Percentiles rank a stretch among this genome's conserved stretches.
Conservation (phyloP, 2,329 filamentous ascomycete genomes). For the Colletotrichum incanum region DNA sequence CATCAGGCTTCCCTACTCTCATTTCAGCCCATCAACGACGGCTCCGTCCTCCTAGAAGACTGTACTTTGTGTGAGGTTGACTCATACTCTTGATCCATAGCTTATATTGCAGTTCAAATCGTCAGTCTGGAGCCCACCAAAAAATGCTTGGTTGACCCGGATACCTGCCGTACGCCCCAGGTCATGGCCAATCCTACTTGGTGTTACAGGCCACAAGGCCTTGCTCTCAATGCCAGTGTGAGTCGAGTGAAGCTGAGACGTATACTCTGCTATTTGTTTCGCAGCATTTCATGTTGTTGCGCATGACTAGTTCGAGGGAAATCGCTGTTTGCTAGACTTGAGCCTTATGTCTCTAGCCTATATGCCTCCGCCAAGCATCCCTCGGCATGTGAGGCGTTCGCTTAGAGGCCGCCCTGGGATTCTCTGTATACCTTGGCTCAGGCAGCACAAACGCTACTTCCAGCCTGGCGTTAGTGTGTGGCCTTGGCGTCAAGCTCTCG, state of each 20-base stretch:
- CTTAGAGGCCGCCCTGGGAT: no score
- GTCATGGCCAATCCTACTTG: constrained; percentile 1
- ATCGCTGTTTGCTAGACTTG: not conserved
- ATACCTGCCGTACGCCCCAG: not conserved
- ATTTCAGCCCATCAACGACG: not conserved
- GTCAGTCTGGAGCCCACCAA: not conserved
- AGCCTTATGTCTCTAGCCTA: not conserved
- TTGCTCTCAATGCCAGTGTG: not conserved
- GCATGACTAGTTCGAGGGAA: not conserved
- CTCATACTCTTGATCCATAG: not conserved
- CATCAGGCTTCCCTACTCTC: not conserved
- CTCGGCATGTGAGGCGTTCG: not conserved
- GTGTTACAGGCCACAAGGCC: not conserved
- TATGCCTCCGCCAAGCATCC: not conserved
- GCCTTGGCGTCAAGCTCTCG: no score
- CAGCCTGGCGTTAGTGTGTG: no score
- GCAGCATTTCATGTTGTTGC: not conserved
- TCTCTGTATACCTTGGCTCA: no score
- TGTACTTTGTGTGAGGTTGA: not conserved
- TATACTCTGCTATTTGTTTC: not conserved
- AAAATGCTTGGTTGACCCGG: constrained; percentile 3
- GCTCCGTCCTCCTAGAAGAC: not conserved
- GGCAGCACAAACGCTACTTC: no score
- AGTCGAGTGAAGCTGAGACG: not conserved
- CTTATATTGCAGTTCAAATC: not conserved